A percentile compares a stretch with the other conserved stretches of the same genome.
phyloP scores from a whole-genome alignment of 176 grass and related monocot genomes.

The Aegilops speltoides region DNA sequence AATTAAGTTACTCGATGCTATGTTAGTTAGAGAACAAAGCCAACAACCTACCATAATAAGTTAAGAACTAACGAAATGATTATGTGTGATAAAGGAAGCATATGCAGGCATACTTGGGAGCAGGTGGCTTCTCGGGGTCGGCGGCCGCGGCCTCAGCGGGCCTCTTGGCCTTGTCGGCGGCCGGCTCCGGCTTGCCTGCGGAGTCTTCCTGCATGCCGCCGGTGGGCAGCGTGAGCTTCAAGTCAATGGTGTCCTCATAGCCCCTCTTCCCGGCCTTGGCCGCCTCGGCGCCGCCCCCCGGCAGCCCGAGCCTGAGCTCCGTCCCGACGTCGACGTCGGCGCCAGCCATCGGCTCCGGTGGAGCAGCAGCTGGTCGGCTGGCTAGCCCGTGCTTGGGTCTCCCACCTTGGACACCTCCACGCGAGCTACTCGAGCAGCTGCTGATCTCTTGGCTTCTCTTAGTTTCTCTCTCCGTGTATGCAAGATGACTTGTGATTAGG shows the following conservation, averaged over 20 bases:
- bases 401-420: slow-evolving; percentile 9
- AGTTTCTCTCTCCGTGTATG: slow-evolving; percentile 1
- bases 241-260: slow-evolving; percentile 80
- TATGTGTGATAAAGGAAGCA: not conserved
- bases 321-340: slow-evolving; percentile 72
- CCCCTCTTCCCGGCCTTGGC: slow-evolving; percentile 73
- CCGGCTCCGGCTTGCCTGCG: slow-evolving; percentile 27
- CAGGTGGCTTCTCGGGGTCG: slow-evolving; percentile 80
- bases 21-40: too few relatives aligned
- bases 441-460: not conserved
- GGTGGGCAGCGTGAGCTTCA: slow-evolving; percentile 81
- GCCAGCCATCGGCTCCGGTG: slow-evolving; percentile 56
- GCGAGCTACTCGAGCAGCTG: not conserved
- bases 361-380: slow-evolving; percentile 32
- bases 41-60: not conserved
- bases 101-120: slow-evolving; percentile 57
- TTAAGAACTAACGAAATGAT: not conserved
- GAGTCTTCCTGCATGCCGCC: slow-evolving; percentile 57
- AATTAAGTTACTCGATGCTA: too few relatives aligned
- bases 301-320: slow-evolving; percentile 89
- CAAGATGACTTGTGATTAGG: slow-evolving; percentile 7
- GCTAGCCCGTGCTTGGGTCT: slow-evolving; percentile 18
- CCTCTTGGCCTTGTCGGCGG: slow-evolving; percentile 57
- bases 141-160: slow-evolving; percentile 22
- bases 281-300: slow-evolving; percentile 64